A percentile compares a stretch with the other conserved stretches of the same genome.
Evolutionary conservation across 768 basidiomycete genomes (phyloP).

Genomic region (Phylloporus sp.): DNA sequence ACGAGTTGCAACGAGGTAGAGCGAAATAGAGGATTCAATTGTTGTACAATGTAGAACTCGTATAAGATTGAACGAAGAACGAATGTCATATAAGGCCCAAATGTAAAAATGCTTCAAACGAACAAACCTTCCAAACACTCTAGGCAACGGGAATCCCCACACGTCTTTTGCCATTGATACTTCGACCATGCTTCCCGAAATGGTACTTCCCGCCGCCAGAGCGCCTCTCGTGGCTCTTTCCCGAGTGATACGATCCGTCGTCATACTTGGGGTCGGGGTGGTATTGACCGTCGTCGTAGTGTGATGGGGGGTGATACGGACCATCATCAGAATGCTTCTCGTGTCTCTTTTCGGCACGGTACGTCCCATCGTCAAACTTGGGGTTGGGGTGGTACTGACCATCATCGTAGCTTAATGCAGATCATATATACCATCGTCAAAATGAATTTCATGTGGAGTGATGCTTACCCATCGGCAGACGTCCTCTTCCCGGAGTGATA

Average conservation of each 20-base stretch:
- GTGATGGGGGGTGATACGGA: background rate
- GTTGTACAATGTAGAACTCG: background rate
- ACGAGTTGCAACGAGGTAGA: too few relatives aligned
- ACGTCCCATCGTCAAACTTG: background rate
- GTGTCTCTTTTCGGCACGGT: background rate
- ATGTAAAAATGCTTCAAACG: conserved; percentile 2
- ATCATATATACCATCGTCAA: too few relatives aligned
- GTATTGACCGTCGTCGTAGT: background rate
- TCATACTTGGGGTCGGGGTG: background rate
- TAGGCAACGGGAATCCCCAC: background rate
- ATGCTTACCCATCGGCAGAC: too few relatives aligned
- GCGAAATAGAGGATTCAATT: too few relatives aligned
- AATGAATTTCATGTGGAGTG: too few relatives aligned
- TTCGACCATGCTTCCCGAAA: conserved; percentile 2
- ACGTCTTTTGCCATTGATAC: background rate
- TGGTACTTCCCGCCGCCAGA: conserved; percentile 6
- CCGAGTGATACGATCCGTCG: conserved; percentile 9
- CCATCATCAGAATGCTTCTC: conserved; percentile 6
- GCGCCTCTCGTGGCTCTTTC: background rate
- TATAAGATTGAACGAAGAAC: conserved; percentile 4
- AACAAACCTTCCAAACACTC: background rate
- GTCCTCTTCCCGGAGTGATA: too few relatives aligned
- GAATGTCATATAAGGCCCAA: conserved; percentile 11
- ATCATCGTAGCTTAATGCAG: too few relatives aligned
- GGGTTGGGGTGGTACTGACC: conserved; percentile 9